Percentiles rank a stretch among this genome's conserved stretches.
Evolutionary conservation across 306 rosid genomes (phyloP).

Genomic region (Pueraria montana): DNA sequence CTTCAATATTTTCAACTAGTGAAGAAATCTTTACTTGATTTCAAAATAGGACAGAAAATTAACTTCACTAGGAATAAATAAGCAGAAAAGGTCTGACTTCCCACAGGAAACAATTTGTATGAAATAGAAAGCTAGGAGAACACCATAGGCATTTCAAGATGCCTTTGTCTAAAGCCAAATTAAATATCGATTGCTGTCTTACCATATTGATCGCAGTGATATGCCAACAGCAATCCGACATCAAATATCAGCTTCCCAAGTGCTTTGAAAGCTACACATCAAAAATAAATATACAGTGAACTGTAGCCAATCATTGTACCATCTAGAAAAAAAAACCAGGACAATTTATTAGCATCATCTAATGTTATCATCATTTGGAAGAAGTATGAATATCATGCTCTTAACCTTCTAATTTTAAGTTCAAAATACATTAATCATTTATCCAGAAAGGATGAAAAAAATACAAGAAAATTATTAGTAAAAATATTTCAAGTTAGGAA

Average conservation of each 20-base stretch:
- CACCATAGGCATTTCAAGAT: neutral
- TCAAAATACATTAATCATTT: slow-evolving; percentile 36
- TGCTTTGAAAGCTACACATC: slow-evolving; percentile 84
- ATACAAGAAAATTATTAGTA: neutral
- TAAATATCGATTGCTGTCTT: slow-evolving; percentile 39
- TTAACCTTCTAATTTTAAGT: slow-evolving; percentile 31
- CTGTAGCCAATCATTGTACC: slow-evolving; percentile 43
- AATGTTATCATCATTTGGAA: slow-evolving; percentile 29
- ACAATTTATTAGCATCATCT: neutral
- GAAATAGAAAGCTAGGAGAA: slow-evolving; percentile 35
- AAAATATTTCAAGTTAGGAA: slow-evolving; percentile 28
- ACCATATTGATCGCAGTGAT: slow-evolving; percentile 94
- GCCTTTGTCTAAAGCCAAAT: slow-evolving; percentile 22
- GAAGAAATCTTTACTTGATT: slow-evolving; percentile 9
- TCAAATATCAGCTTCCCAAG: slow-evolving; percentile 91
- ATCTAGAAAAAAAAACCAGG: slow-evolving; percentile 14
- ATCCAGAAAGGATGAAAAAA: slow-evolving; percentile 33
- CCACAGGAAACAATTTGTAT: neutral
- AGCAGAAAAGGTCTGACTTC: slow-evolving; percentile 28
- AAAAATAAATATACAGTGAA: slow-evolving; percentile 34
- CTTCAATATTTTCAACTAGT: slow-evolving; percentile 21
- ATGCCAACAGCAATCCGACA: slow-evolving; percentile 94
- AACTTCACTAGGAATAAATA: neutral
- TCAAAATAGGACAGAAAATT: neutral
- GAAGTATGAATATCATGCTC: slow-evolving; percentile 27